Evolutionary conservation across 78 protist species (phyloP).

Genomic region (Isochrysis galbana): DNA sequence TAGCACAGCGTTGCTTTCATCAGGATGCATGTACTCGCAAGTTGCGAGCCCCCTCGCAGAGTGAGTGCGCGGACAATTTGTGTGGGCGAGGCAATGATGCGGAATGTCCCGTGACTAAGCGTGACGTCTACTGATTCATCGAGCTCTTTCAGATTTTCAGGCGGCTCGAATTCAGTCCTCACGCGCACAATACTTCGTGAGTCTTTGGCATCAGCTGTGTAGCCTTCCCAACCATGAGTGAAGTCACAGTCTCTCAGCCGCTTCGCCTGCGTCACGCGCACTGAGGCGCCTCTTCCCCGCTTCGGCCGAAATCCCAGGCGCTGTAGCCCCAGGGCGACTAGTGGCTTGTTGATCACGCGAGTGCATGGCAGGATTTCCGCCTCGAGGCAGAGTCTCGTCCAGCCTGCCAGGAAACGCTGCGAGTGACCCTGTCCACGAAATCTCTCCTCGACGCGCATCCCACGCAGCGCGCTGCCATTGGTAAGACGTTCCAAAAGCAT

Average conservation of each 20-base stretch:
- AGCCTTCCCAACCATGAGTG: too few relatives aligned
- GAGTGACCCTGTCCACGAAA: not conserved
- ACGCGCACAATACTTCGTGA: too few relatives aligned
- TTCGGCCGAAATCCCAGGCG: not conserved
- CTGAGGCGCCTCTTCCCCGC: not conserved
- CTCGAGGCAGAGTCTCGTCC: not conserved
- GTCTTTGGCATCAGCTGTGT: too few relatives aligned
- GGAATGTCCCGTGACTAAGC: too few relatives aligned
- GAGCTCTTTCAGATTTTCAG: too few relatives aligned
- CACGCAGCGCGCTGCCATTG: not conserved
- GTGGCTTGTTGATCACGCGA: not conserved
- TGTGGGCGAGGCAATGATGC: too few relatives aligned
- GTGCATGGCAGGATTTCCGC: not conserved
- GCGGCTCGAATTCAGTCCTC: too few relatives aligned
- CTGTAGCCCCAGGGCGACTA: not conserved
- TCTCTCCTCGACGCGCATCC: not conserved
- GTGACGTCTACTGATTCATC: too few relatives aligned
- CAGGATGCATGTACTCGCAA: too few relatives aligned
- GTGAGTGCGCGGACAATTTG: too few relatives aligned
- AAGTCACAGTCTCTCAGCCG: not conserved
- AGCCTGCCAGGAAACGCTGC: not conserved
- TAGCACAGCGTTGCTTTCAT: too few relatives aligned
- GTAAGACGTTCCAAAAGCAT: not conserved
- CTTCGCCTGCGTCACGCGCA: not conserved
- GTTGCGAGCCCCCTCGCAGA: too few relatives aligned